Percentiles rank a stretch among this genome's conserved stretches.
Evolutionary conservation across 345 rosid genomes (phyloP).

Genomic region (Microthlaspi erraticum): DNA sequence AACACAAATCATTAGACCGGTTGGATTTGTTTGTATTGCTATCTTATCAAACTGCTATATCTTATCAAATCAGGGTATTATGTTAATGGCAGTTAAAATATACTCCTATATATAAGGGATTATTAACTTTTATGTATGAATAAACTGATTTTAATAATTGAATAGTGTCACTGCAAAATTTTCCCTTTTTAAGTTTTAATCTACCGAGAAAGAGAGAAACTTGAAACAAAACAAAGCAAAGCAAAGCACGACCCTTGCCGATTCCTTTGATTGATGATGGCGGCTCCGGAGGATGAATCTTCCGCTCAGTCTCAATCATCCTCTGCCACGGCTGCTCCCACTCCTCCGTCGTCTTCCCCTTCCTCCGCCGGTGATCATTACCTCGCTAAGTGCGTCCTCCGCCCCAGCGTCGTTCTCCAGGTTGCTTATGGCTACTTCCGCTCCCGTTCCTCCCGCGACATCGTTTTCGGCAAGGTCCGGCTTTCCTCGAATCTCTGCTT

Average conservation of each 20-base stretch:
- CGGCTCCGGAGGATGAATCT: constrained; percentile 94
- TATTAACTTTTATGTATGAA: too few relatives aligned
- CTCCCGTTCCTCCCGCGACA: constrained; percentile 63
- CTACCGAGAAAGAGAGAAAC: not conserved
- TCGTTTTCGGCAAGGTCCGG: constrained; percentile 90
- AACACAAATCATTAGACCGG: too few relatives aligned
- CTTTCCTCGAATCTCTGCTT: not conserved
- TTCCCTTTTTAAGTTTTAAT: not conserved
- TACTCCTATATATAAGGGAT: too few relatives aligned
- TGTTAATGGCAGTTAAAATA: too few relatives aligned
- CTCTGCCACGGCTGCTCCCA: constrained; percentile 52
- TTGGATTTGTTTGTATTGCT: too few relatives aligned
- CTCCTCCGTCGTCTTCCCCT: constrained; percentile 54
- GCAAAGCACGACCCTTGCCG: constrained; percentile 20
- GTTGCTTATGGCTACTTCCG: constrained; percentile 85
- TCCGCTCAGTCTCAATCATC: constrained; percentile 73
- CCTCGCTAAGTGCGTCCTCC: constrained; percentile 89
- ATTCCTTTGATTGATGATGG: constrained; percentile 51
- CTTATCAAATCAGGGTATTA: too few relatives aligned
- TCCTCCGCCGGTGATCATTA: constrained; percentile 61
- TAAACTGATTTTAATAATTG: too few relatives aligned
- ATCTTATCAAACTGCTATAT: too few relatives aligned
- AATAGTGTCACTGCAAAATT: constrained; percentile 35
- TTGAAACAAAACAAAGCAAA: not conserved
- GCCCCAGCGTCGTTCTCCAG: constrained; percentile 85